Percentiles rank a stretch among this genome's conserved stretches.
Evolutionary conservation across 1,139 yeast species (phyloP).

Genomic region (Scheffersomyces titani): DNA sequence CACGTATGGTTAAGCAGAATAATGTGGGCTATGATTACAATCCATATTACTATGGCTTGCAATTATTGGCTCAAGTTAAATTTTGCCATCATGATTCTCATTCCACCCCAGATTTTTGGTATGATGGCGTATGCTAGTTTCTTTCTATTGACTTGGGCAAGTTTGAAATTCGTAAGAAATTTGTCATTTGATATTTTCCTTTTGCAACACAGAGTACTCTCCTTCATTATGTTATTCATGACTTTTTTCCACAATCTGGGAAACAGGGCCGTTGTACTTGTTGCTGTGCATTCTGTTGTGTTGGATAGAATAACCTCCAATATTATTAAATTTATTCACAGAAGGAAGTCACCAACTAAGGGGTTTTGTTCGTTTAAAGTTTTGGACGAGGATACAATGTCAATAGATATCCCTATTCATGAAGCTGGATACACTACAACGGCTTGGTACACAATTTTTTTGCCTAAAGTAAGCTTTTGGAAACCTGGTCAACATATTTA

Average conservation of each 20-base stretch:
- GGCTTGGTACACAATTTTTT: conserved; percentile 26
- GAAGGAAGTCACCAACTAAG: conserved; percentile 33
- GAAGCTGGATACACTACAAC: conserved; percentile 13
- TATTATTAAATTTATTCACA: conserved; percentile 29
- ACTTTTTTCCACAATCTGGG: conserved; percentile 40
- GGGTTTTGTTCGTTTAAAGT: conserved; percentile 35
- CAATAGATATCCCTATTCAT: conserved; percentile 32
- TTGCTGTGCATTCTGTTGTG: conserved; percentile 44
- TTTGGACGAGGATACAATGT: conserved; percentile 38
- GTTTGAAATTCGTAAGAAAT: conserved; percentile 33
- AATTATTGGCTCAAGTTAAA: conserved; percentile 40
- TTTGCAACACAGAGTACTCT: conserved; percentile 40
- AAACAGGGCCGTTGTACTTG: conserved; percentile 30
- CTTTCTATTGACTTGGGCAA: conserved; percentile 34
- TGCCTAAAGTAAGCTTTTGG: conserved; percentile 42
- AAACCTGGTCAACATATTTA: conserved; percentile 45
- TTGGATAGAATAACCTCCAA: conserved; percentile 36
- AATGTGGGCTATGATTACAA: conserved; percentile 32
- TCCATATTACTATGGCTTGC: conserved; percentile 31
- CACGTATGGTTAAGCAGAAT: conserved; percentile 45
- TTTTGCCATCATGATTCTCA: conserved; percentile 35
- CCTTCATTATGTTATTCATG: conserved; percentile 42
- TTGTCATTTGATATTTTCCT: conserved; percentile 43
- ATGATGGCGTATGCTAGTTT: conserved; percentile 42
- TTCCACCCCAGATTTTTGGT: conserved; percentile 51